Evolutionary conservation across 192 early-diverging fungal genomes (phyloP).

Genomic region (Rhizoclosmatium globosum): DNA sequence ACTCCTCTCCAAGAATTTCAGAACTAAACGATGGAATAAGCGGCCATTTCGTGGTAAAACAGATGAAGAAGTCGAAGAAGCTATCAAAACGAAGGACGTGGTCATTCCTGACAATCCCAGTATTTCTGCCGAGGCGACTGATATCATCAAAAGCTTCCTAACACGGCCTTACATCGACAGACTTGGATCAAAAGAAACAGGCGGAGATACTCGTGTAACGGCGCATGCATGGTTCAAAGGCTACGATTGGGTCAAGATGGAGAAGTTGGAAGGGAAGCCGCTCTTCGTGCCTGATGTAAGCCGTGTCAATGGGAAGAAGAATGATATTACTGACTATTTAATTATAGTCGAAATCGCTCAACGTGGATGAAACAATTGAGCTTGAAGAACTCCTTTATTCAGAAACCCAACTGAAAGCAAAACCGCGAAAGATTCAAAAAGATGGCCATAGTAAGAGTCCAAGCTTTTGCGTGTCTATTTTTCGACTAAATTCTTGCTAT

Average conservation of each 20-base stretch:
- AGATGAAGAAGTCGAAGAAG: slow-evolving; percentile 68
- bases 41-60: slow-evolving; percentile 81
- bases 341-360: slow-evolving; percentile 78
- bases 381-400: slow-evolving; percentile 93
- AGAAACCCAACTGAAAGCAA: slow-evolving; percentile 89
- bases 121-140: slow-evolving; percentile 17
- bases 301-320: background rate
- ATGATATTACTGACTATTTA: no score
- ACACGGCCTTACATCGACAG: slow-evolving; percentile 74
- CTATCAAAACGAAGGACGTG: slow-evolving; percentile 72
- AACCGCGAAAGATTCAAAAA: slow-evolving; percentile 66
- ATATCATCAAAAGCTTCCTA: slow-evolving; percentile 60
- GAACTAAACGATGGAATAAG: slow-evolving; percentile 40
- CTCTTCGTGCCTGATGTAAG: slow-evolving; percentile 88
- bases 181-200: slow-evolving; percentile 75
- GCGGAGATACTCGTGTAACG: slow-evolving; percentile 73
- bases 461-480: slow-evolving; percentile 33
- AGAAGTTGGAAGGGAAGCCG: slow-evolving; percentile 74
- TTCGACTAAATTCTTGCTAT: slow-evolving; percentile 32
- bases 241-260: slow-evolving; percentile 80
- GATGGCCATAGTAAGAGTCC: slow-evolving; percentile 44
- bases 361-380: slow-evolving; percentile 97
- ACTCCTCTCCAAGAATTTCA: background rate
- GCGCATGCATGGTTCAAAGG: slow-evolving; percentile 81
- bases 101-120: slow-evolving; percentile 66